Evolutionary conservation across 805 yeast species (phyloP).

Genomic region (Brettanomyces nanus): DNA sequence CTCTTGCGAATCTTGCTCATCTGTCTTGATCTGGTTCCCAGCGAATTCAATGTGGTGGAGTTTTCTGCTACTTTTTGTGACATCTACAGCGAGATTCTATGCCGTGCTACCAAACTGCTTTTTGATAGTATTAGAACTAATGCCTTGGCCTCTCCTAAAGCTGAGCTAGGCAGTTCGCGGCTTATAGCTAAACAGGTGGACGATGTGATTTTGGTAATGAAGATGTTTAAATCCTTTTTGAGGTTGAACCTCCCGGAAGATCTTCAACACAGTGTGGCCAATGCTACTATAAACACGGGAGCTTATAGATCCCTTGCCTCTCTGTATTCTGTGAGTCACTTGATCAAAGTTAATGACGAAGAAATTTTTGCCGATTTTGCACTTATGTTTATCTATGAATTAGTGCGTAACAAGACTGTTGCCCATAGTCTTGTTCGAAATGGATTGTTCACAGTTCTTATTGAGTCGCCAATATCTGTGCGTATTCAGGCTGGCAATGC

Average conservation of each 20-base stretch:
- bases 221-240: conserved; percentile 54
- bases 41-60: conserved; percentile 32
- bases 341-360: conserved; percentile 51
- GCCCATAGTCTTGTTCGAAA: conserved; percentile 57
- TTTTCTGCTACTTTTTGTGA: conserved; percentile 44
- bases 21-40: conserved; percentile 32
- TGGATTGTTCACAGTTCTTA: conserved; percentile 60
- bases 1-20: conserved; percentile 51
- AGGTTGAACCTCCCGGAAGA: conserved; percentile 38
- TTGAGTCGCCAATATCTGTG: conserved; percentile 67
- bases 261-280: conserved; percentile 42
- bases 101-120: conserved; percentile 56
- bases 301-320: conserved; percentile 55
- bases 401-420: conserved; percentile 50
- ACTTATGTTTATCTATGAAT: conserved; percentile 59
- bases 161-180: conserved; percentile 25
- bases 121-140: conserved; percentile 53
- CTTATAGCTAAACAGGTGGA: conserved; percentile 46
- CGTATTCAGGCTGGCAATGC: conserved; percentile 61
- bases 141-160: conserved; percentile 33
- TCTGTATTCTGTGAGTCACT: conserved; percentile 61
- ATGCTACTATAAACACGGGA: conserved; percentile 46
- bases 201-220: conserved; percentile 54
- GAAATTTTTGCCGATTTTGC: conserved; percentile 67
- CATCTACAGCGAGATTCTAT: conserved; percentile 54